phyloP scores from a whole-genome alignment of 208 protist species.

The Acanthamoeba lenticulata region DNA sequence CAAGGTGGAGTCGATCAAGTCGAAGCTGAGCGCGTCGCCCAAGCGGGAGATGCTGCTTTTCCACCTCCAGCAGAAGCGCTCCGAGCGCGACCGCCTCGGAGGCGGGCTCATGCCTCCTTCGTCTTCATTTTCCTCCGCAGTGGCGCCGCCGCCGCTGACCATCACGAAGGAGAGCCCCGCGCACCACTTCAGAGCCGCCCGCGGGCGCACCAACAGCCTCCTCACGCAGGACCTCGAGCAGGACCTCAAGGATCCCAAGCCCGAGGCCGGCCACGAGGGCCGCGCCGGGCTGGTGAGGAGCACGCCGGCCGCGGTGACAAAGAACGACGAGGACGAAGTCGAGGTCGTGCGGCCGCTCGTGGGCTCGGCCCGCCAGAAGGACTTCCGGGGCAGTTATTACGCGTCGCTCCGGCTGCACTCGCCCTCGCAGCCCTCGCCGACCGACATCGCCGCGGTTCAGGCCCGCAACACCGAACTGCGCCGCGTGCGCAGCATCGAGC shows the following conservation, averaged over 20 bases:
- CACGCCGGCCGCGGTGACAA: background rate
- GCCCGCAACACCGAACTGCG: background rate
- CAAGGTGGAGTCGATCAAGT: background rate
- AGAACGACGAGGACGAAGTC: background rate
- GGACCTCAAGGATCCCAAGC: background rate
- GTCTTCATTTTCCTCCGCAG: background rate
- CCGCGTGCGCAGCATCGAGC: background rate
- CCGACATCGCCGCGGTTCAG: background rate
- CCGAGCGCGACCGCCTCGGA: background rate
- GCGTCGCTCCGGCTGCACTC: slow-evolving; percentile 7
- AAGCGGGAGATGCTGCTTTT: slow-evolving; percentile 44
- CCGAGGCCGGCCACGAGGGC: background rate
- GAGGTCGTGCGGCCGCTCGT: background rate
- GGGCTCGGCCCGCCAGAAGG: background rate
- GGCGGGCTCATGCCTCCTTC: background rate
- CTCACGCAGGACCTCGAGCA: background rate
- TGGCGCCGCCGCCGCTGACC: background rate
- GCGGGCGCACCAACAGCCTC: background rate
- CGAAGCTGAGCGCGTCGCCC: slow-evolving; percentile 18
- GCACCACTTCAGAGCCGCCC: background rate
- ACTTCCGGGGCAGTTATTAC: slow-evolving; percentile 29
- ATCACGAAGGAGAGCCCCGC: slow-evolving; percentile 21
- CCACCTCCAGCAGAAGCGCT: slow-evolving; percentile 46
- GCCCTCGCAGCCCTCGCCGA: background rate
- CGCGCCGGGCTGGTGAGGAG: background rate